Base-by-base conservation (phyloP, 805 yeast genomes). In the Tetrapisispora fleetii region DNA sequence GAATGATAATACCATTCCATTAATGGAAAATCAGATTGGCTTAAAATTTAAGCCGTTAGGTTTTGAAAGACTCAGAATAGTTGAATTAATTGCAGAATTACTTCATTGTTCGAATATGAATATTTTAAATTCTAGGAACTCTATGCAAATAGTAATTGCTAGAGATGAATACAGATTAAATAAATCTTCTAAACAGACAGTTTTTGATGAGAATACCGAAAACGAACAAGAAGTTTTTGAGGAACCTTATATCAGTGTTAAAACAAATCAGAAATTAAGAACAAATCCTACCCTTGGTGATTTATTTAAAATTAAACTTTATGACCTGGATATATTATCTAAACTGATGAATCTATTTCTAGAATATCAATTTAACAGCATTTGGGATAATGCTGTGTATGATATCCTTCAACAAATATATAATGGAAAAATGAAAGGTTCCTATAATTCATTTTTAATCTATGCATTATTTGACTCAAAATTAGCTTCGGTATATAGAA, bases 71-170 rank as follows among this genome's bases (percentile, higher is more conserved):
- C 90, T 91, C 68, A 85, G 88, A 59, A 78, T 91, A 33, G 83
- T 95, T 52, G 98, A 91, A 67, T 71, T 91, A 46, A 79, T 91
- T 49, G 98, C 98, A 0, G 99, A 91, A 62, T 72, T 91, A 39
- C 74, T 91, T 49, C 98, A 91, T 67, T 91, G 99, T 63, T 87
- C 96, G 18, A 91, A 91, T 66, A 91, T 91, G 98, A 87, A 85
- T 1, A 71, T 91, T 19, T 74, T 91, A 54, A 91, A 90, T 62
- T 88, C 90, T 43, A 79, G 76, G 39, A 74, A 76, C 47, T 90
- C 90, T 46, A 80, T 86, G 63, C 72, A 72, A 36, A 74, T 86
- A 39, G 80, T 87, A 24, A 63, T 65, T 24, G 79, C 81, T 49
- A 75, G 96, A 40, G 95, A 89, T 60, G 63, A 67, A n/a, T 78